Percentiles rank a stretch among this genome's conserved stretches.
Conservation (phyloP, 2,329 filamentous ascomycete species). For the Colletotrichum musae region DNA sequence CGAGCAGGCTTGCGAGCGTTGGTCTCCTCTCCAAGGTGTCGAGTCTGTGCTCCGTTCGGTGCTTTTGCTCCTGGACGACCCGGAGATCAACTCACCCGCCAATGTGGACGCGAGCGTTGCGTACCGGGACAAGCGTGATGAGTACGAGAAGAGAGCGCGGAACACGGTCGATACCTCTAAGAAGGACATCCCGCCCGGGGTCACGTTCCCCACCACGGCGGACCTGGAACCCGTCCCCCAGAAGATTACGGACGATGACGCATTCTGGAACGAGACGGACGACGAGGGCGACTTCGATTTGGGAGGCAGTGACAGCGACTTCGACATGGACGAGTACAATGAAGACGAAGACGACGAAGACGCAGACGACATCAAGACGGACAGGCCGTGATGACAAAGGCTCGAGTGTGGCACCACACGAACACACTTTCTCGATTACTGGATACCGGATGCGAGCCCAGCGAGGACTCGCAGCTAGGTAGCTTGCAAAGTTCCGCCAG, state of each 20-base stretch:
- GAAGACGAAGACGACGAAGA: slow-evolving; percentile 72
- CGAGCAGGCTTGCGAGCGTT: slow-evolving; percentile 90
- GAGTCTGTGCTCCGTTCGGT: slow-evolving; percentile 96
- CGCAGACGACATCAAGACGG: slow-evolving; percentile 62
- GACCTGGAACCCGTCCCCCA: slow-evolving; percentile 73
- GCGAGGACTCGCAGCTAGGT: neutral
- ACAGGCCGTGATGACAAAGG: slow-evolving; percentile 7
- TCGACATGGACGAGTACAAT: slow-evolving; percentile 72
- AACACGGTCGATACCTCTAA: slow-evolving; percentile 81
- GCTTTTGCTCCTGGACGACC: slow-evolving; percentile 91
- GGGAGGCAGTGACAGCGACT: slow-evolving; percentile 79
- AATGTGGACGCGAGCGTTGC: slow-evolving; percentile 94
- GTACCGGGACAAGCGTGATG: slow-evolving; percentile 79
- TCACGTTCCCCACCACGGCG: slow-evolving; percentile 84
- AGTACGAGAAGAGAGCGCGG: slow-evolving; percentile 79
- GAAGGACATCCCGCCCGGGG: slow-evolving; percentile 83
- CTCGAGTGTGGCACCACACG: neutral
- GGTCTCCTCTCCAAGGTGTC: slow-evolving; percentile 93
- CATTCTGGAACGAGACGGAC: slow-evolving; percentile 86
- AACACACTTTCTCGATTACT: too few species aligned
- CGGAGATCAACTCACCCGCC: slow-evolving; percentile 92
- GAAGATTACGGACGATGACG: slow-evolving; percentile 76
- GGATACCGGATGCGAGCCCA: neutral
- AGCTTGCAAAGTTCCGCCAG: slow-evolving; percentile 9
- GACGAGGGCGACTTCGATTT: slow-evolving; percentile 79